Base-by-base conservation (phyloP, 805 yeast genomes). In the Nakazawaea sp. region DNA sequence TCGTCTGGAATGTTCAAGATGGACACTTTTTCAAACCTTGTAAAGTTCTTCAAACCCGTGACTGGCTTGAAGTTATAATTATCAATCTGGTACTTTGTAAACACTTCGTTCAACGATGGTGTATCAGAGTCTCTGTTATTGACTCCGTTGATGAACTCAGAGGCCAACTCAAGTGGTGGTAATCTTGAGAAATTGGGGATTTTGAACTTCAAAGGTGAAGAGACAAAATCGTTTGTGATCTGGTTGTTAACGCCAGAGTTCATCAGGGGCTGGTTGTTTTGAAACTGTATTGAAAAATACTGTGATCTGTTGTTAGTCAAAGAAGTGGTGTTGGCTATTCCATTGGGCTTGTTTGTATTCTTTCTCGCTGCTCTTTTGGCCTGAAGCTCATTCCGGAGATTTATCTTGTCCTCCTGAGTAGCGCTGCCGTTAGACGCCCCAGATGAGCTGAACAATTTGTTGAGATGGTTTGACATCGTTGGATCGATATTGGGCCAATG, bases 1-100 rank as follows among this genome's bases (percentile, higher is more conserved):
- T 72, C 76, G 53, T 88, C 95, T 1, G 97, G 97, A 35, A 89
- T 74, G 49, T 74, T 76, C 41, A 79, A 66, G 36, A 79, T 76
- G 24, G 72, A 70, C 2, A 81, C 66, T 50, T 81, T 79, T 51
- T 79, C 89, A 55, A 87, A 88, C 7, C 95, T 80, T n/a, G 83
- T 71, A 45, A 78, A 80, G 18, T 68, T 64, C 8, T 71, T 70
- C 40, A 67, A 51, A 3, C 72, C 68, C 30, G 61, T 59, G 9
- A 55, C 59, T 32, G 59, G 56, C 39, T 72, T 70, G 45, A 69
- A 73, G 44, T 74, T 77, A 54, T 75, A 84, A 50, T 77, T 81
- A 51, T 84, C 88, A 43, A 80, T 68, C 36, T 77, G 78, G 33
- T 81, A 73, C 46, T 72, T 70, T 29, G 77, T 75, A 33, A 74